Percentiles rank a stretch among this genome's conserved stretches.
These are phyloP conservation scores for Trichosporon sp. DNA, from an alignment of 1,284 basidiomycete genomes.

Conservation along the genomic window DNA sequence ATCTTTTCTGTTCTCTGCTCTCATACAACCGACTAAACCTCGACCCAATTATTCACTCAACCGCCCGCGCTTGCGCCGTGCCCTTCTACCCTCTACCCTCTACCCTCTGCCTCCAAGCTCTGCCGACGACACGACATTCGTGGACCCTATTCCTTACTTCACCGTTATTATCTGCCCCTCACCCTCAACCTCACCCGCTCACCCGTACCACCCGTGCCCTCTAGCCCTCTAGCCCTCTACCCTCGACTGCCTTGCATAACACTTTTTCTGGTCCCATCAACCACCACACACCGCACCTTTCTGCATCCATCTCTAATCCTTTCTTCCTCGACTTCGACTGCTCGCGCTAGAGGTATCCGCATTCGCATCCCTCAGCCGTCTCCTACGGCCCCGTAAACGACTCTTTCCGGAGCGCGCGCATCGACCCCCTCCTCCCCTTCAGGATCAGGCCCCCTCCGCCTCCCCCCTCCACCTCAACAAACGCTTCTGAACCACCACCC, in stretches of 20 bases:
- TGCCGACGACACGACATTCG: not conserved
- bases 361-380: not conserved
- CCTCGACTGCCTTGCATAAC: too few relatives aligned
- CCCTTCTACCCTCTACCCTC: too few relatives aligned
- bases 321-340: too few relatives aligned
- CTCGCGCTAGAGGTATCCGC: too few relatives aligned
- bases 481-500: too few relatives aligned
- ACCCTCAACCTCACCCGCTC: not conserved
- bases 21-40: not conserved
- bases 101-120: too few relatives aligned
- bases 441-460: not conserved
- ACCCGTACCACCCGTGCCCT: not conserved
- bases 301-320: not conserved
- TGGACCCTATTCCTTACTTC: too few relatives aligned
- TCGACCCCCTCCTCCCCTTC: not conserved
- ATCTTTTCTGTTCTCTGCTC: not conserved
- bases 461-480: too few relatives aligned
- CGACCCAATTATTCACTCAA: not conserved
- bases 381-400: not conserved
- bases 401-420: not conserved
- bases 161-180: not conserved
- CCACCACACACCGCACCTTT: not conserved
- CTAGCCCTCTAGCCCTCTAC: too few relatives aligned
- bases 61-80: not conserved
- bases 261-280: not conserved